Percentiles rank a stretch among this genome's conserved stretches.
phyloP scores from a whole-genome alignment of 2,329 filamentous ascomycete genomes.

The Pseudocercospora crystallina region DNA sequence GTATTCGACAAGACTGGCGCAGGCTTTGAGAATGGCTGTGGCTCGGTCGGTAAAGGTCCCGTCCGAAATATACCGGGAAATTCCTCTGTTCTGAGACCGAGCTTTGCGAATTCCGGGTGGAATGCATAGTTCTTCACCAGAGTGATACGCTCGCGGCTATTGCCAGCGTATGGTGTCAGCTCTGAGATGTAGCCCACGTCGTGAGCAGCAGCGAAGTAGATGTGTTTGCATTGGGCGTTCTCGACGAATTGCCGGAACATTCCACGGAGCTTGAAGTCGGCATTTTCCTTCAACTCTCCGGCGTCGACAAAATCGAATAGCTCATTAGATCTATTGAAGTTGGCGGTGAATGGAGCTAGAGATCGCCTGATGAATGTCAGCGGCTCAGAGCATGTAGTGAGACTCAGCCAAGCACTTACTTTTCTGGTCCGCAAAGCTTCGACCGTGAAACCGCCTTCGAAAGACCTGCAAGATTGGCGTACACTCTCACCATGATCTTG shows the following conservation, averaged over 20 bases:
- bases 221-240: slow-evolving; percentile 62
- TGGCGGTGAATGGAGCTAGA: slow-evolving; percentile 55
- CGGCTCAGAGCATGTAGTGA: not conserved
- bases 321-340: slow-evolving; percentile 56
- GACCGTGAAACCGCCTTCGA: slow-evolving; percentile 48
- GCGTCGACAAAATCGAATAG: slow-evolving; percentile 64
- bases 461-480: slow-evolving; percentile 48
- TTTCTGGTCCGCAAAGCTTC: slow-evolving; percentile 54
- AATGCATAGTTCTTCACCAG: slow-evolving; percentile 55
- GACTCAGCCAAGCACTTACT: slow-evolving; percentile 23
- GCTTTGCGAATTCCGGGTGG: slow-evolving; percentile 53
- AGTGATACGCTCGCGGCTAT: slow-evolving; percentile 50
- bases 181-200: slow-evolving; percentile 59
- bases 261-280: slow-evolving; percentile 60
- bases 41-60: slow-evolving; percentile 30
- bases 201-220: slow-evolving; percentile 64
- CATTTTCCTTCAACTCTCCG: slow-evolving; percentile 60
- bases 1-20: too few species aligned
- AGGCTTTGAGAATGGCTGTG: not conserved
- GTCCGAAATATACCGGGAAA: slow-evolving; percentile 55
- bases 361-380: slow-evolving; percentile 42
- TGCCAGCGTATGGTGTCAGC: slow-evolving; percentile 53
- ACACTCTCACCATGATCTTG: slow-evolving; percentile 51
- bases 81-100: slow-evolving; percentile 54
- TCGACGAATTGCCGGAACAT: slow-evolving; percentile 54